phyloP scores from a whole-genome alignment of 2,329 filamentous ascomycete genomes.

The Metarhizium robertsii region DNA sequence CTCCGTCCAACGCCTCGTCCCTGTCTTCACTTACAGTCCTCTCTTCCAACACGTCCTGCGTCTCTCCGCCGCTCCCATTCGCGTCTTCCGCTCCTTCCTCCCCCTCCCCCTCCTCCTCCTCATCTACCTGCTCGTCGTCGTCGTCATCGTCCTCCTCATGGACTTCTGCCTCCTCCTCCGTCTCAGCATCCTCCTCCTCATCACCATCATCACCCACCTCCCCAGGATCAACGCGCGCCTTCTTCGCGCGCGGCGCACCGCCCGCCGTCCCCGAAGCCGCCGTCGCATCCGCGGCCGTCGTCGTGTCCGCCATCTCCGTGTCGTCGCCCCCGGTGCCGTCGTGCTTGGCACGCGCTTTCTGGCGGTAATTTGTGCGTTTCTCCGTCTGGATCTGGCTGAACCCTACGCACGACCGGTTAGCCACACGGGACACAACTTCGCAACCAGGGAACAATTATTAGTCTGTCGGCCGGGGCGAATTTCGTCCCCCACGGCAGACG shows the following conservation, averaged over 20 bases:
- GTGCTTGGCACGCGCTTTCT: conserved; percentile 57
- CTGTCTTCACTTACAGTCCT: conserved; percentile 37
- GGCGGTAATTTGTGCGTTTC: conserved; percentile 64
- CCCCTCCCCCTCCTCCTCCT: conserved; percentile 27
- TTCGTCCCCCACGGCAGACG: neutral
- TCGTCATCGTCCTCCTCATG: conserved; percentile 13
- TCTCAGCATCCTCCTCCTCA: conserved; percentile 12
- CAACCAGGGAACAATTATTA: too few species aligned
- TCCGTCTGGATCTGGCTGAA: conserved; percentile 66
- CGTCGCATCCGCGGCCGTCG: conserved; percentile 12
- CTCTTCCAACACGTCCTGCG: conserved; percentile 44
- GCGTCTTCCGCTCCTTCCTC: conserved; percentile 35
- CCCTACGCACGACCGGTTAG: conserved; percentile 31
- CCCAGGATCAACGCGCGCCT: conserved; percentile 29
- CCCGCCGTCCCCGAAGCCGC: conserved; percentile 18
- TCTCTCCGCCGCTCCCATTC: conserved; percentile 31
- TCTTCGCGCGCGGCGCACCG: conserved; percentile 29
- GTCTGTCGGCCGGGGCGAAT: neutral
- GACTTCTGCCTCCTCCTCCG: conserved; percentile 14
- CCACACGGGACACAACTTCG: neutral
- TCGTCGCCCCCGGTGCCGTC: conserved; percentile 6
- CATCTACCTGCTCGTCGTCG: conserved; percentile 22
- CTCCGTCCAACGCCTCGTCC: conserved; percentile 54
- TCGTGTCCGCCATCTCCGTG: conserved; percentile 27
- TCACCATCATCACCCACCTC: neutral